phyloP scores from a whole-genome alignment of 176 grass and related monocot genomes.

The Zoysia pacifica region DNA sequence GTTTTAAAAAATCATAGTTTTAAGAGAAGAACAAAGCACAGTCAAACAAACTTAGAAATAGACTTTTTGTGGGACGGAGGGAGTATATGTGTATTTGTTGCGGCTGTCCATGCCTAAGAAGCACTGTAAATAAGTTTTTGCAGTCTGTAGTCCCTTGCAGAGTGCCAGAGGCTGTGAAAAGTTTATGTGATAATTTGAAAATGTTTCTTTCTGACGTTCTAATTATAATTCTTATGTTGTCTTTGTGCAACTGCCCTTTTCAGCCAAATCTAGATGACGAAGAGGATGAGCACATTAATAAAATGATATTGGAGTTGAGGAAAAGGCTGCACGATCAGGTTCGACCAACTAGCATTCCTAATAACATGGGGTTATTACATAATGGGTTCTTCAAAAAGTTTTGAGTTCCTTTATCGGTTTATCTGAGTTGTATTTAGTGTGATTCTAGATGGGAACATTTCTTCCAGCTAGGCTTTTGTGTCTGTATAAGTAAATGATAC shows the following conservation, averaged over 20 bases:
- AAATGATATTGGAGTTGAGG: slow-evolving; percentile 65
- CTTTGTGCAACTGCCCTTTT: slow-evolving; percentile 30
- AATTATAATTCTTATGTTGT: slow-evolving; percentile 1
- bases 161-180: not conserved
- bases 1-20: too few relatives aligned
- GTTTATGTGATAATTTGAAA: slow-evolving; percentile 9
- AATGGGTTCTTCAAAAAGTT: not conserved
- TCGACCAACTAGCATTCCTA: not conserved
- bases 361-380: too few relatives aligned
- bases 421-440: not conserved
- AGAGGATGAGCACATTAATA: slow-evolving; percentile 56
- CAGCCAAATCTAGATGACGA: slow-evolving; percentile 71
- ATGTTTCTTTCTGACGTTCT: not conserved
- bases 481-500: slow-evolving; percentile 20
- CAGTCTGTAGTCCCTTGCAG: not conserved
- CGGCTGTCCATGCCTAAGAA: not conserved
- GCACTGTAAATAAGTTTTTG: not conserved
- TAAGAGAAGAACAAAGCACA: too few relatives aligned
- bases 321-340: slow-evolving; percentile 72
- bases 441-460: not conserved
- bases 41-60: too few relatives aligned
- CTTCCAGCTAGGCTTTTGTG: not conserved
- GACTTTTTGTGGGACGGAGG: too few relatives aligned
- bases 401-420: not conserved
- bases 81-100: not conserved